A percentile compares a stretch with the other conserved stretches of the same genome.
phyloP scores from a whole-genome alignment of 306 rosid species.

The Dalbergia oliveri region DNA sequence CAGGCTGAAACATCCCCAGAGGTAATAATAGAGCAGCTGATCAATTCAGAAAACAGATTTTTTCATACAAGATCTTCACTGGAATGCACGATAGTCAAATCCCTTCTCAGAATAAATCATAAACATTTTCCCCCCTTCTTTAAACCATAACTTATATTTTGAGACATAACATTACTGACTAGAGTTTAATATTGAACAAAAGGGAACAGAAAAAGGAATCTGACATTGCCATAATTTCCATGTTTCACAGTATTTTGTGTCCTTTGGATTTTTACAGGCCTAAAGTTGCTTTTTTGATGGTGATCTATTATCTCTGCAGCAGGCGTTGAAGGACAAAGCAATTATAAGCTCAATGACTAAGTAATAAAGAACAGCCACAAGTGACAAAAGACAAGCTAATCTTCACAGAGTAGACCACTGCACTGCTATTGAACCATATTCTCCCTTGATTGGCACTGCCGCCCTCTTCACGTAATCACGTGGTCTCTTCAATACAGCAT shows the following conservation, averaged over 20 bases:
- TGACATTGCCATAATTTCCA: constrained; percentile 39
- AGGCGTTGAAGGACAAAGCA: constrained; percentile 46
- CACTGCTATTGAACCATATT: constrained; percentile 31
- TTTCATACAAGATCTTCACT: constrained; percentile 39
- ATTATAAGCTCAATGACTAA: constrained; percentile 54
- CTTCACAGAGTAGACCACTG: constrained; percentile 14
- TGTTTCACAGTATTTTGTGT: constrained; percentile 43
- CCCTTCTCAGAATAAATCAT: neutral
- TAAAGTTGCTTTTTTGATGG: constrained; percentile 38
- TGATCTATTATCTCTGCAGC: constrained; percentile 35
- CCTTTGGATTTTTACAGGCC: constrained; percentile 21
- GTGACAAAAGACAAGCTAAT: constrained; percentile 41
- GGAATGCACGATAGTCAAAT: constrained; percentile 38
- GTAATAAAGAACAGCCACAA: constrained; percentile 20
- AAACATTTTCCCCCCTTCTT: neutral
- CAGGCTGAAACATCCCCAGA: neutral
- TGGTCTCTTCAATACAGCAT: constrained; percentile 44
- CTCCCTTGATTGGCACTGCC: constrained; percentile 27
- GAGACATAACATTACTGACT: neutral
- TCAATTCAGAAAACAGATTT: neutral
- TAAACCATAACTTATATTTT: neutral
- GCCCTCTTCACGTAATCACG: constrained; percentile 49
- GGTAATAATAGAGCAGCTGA: neutral
- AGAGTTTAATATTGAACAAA: too few relatives aligned
- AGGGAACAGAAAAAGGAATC: neutral